Evolutionary conservation across 257 asterid genomes (phyloP), one percentile per base, ranked within the genome.

Genomic region (Anisodus tanguticus): DNA sequence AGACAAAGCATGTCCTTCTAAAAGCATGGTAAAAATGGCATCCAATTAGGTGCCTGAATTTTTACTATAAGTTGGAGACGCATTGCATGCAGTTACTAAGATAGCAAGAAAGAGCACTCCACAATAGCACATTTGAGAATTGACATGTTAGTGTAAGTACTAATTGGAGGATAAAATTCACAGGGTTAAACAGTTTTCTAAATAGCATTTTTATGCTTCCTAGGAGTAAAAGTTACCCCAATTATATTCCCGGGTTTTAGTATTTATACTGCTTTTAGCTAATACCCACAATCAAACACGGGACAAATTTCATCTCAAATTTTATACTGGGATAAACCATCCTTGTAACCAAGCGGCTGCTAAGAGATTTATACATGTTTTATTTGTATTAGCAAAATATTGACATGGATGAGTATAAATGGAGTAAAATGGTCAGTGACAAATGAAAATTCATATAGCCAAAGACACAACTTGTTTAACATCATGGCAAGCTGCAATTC

Each of bases 21-120:
- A 49, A 49, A 49, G 55, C 55, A 49, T 7, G 55, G 11, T 49
- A 49, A 49, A 49, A 49, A 2, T 49, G 55, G 55, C 55, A 49
- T 9, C 11, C 55, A 49, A 49, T 49, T 49, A 49, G 11, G 55
- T 49, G 6, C 55, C 55, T 4, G 10, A 49, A 49, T 49, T 49
- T 9, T 9, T 49, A 49, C 11, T 9, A 9, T 49, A 49, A 49
- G 55, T 49, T 6, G 55, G 55, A 49, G 11, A 49, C 6, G 55
- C 55, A 49, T 41, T 49, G 8, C 35, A 70, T 17, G 37, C 57
- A 45, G 58, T 71, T n/a, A 71, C 79, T 17, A 43, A 45, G 57
- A 71, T 45, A 71, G 39, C 79, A 71, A 71, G 57, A 9, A n/a
- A 37, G 16, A 71, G 58, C 37, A 57, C 58, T 71, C 58, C 57